Conservation (phyloP, 768 basidiomycete genomes). For the Suillus paluster region DNA sequence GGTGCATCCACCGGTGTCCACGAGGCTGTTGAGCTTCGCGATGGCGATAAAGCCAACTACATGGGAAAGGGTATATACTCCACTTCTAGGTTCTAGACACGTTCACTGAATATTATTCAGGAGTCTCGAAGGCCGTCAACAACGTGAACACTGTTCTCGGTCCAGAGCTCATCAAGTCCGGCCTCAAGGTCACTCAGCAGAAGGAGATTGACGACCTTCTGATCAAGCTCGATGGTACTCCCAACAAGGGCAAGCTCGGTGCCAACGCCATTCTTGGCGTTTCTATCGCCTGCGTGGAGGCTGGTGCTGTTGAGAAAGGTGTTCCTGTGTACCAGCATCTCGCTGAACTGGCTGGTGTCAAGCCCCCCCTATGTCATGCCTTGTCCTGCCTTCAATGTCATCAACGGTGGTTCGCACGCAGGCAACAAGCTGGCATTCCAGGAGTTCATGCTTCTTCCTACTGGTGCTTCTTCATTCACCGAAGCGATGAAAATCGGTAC, state of each 20-base stretch:
- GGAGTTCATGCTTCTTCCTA: conserved; percentile 99
- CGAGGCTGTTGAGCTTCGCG: conserved; percentile 98
- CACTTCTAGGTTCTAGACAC: not conserved
- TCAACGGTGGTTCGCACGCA: conserved; percentile 99
- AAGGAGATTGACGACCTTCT: conserved; percentile 97
- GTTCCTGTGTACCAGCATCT: conserved; percentile 96
- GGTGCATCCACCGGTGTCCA: conserved; percentile 98
- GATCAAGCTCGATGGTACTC: conserved; percentile 95
- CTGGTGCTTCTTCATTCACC: conserved; percentile 87
- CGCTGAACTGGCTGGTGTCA: conserved; percentile 93
- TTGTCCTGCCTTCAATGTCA: conserved; percentile 95
- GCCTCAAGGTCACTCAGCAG: conserved; percentile 84
- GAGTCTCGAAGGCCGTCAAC: conserved; percentile 90
- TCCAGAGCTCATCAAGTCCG: conserved; percentile 84
- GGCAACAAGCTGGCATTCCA: conserved; percentile 99
- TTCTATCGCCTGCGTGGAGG: conserved; percentile 93
- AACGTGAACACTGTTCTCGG: conserved; percentile 95
- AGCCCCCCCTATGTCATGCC: conserved; percentile 94
- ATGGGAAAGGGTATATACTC: conserved; percentile 85
- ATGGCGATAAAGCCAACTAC: conserved; percentile 91
- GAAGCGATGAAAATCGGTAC: conserved; percentile 99
- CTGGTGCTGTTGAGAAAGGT: conserved; percentile 93
- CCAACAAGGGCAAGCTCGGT: conserved; percentile 99
- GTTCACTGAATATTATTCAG: conserved; percentile 42
- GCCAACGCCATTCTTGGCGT: conserved; percentile 99